A percentile compares a stretch with the other conserved stretches of the same genome.
Evolutionary conservation across 495 filamentous ascomycete genomes (phyloP).

Genomic region (Penicillium paradoxum): DNA sequence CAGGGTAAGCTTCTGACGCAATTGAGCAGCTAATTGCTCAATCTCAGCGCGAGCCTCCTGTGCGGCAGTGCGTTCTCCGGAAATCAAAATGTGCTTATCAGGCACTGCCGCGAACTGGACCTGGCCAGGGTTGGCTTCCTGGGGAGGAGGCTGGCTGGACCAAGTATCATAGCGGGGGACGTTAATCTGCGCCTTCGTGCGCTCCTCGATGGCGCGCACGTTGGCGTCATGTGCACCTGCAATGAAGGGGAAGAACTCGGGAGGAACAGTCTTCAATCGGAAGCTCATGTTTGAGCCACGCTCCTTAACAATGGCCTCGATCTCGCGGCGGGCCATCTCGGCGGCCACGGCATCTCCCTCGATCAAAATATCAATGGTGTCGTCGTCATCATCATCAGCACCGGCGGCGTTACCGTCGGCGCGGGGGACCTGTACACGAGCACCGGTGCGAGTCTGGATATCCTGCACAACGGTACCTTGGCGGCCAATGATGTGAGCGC

Average conservation of each 20-base stretch:
- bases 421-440: slow-evolving; percentile 83
- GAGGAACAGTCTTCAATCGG: slow-evolving; percentile 72
- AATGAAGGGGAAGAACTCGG: slow-evolving; percentile 95
- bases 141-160: slow-evolving; percentile 63
- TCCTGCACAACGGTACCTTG: slow-evolving; percentile 85
- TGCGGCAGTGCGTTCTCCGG: slow-evolving; percentile 79
- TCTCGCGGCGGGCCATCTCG: slow-evolving; percentile 72
- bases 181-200: slow-evolving; percentile 65
- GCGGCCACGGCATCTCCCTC: slow-evolving; percentile 86
- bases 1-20: slow-evolving; percentile 63
- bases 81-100: slow-evolving; percentile 70
- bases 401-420: slow-evolving; percentile 52
- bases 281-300: slow-evolving; percentile 74
- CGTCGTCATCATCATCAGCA: slow-evolving; percentile 64
- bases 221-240: slow-evolving; percentile 70
- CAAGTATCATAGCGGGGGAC: slow-evolving; percentile 77
- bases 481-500: slow-evolving; percentile 85
- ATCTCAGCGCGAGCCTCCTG: slow-evolving; percentile 74
- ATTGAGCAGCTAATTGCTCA: slow-evolving; percentile 65
- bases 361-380: slow-evolving; percentile 75
- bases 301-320: slow-evolving; percentile 80
- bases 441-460: slow-evolving; percentile 77
- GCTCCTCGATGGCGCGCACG: slow-evolving; percentile 63
- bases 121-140: slow-evolving; percentile 56
- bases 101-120: slow-evolving; percentile 62